Percentiles rank a stretch among this genome's conserved stretches.
phyloP scores from a whole-genome alignment of 495 filamentous ascomycete species.

The Aspergillus homomorphus region DNA sequence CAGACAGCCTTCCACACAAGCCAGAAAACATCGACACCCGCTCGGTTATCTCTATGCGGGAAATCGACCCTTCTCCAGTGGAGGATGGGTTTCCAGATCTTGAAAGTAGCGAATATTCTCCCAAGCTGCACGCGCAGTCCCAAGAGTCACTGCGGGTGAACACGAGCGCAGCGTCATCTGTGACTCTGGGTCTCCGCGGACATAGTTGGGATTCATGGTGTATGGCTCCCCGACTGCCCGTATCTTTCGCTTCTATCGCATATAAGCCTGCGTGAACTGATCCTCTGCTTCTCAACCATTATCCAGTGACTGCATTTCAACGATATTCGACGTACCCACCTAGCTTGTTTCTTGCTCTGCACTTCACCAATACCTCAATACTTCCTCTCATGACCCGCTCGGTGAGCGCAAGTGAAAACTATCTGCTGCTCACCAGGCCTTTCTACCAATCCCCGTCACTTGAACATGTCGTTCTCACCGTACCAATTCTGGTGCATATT shows the following conservation, averaged over 20 bases:
- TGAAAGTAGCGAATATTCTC: slow-evolving; percentile 57
- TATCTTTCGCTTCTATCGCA: neutral
- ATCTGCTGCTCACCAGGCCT: slow-evolving; percentile 60
- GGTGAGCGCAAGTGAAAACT: slow-evolving; percentile 50
- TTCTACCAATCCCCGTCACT: slow-evolving; percentile 73
- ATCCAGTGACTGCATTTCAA: slow-evolving; percentile 73
- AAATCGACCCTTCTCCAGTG: slow-evolving; percentile 80
- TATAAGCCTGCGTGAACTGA: neutral
- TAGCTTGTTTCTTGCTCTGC: slow-evolving; percentile 69
- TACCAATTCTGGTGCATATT: slow-evolving; percentile 49
- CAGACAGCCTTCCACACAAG: slow-evolving; percentile 14
- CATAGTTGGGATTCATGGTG: slow-evolving; percentile 60
- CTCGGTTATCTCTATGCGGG: slow-evolving; percentile 63
- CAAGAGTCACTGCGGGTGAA: slow-evolving; percentile 7
- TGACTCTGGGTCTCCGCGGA: slow-evolving; percentile 55
- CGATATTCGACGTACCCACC: slow-evolving; percentile 87
- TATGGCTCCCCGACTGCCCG: slow-evolving; percentile 28
- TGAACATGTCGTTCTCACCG: slow-evolving; percentile 45
- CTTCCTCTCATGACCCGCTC: slow-evolving; percentile 62
- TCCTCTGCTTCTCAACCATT: slow-evolving; percentile 8
- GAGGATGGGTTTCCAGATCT: slow-evolving; percentile 55
- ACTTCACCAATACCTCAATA: slow-evolving; percentile 76
- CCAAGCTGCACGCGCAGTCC: slow-evolving; percentile 28
- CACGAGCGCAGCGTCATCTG: slow-evolving; percentile 17
- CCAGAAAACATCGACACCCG: slow-evolving; percentile 35